Conservation (phyloP, 768 basidiomycete genomes). For the Pulveroboletus sp. region DNA sequence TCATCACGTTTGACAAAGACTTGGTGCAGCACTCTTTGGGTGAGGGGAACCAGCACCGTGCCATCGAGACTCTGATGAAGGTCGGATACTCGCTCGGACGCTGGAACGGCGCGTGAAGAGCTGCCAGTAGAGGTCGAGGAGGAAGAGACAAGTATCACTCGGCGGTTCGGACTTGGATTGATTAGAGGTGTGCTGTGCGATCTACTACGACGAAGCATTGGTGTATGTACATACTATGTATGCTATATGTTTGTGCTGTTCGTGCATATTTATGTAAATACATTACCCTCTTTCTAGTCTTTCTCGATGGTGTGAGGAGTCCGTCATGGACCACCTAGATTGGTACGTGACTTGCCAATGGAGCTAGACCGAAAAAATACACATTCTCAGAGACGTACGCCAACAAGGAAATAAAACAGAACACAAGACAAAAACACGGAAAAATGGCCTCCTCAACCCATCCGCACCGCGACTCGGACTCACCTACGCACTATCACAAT, state of each 20-base stretch:
- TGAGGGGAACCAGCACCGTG: slow-evolving; percentile 19
- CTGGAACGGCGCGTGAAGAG: slow-evolving; percentile 14
- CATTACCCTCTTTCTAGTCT: too few species aligned
- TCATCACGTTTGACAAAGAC: slow-evolving; percentile 61
- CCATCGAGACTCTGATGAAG: slow-evolving; percentile 67
- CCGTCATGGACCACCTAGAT: too few species aligned
- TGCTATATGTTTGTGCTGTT: too few species aligned
- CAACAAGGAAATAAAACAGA: neutral
- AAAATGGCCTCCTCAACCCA: neutral
- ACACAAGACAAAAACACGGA: neutral
- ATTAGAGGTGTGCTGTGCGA: too few species aligned
- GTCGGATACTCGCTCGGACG: slow-evolving; percentile 31
- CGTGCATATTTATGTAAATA: too few species aligned
- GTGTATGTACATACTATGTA: too few species aligned
- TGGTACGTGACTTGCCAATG: neutral
- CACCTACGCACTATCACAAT: neutral
- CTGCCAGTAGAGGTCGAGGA: too few species aligned
- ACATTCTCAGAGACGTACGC: neutral
- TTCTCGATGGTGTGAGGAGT: too few species aligned
- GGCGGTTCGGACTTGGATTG: too few species aligned
- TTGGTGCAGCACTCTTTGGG: slow-evolving; percentile 49
- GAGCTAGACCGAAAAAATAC: neutral
- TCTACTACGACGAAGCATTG: too few species aligned
- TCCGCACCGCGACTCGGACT: neutral
- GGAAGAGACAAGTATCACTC: too few species aligned